Evolutionary conservation across 495 filamentous ascomycete genomes (phyloP).

Genomic region (Hypoxylon crocopeplum): DNA sequence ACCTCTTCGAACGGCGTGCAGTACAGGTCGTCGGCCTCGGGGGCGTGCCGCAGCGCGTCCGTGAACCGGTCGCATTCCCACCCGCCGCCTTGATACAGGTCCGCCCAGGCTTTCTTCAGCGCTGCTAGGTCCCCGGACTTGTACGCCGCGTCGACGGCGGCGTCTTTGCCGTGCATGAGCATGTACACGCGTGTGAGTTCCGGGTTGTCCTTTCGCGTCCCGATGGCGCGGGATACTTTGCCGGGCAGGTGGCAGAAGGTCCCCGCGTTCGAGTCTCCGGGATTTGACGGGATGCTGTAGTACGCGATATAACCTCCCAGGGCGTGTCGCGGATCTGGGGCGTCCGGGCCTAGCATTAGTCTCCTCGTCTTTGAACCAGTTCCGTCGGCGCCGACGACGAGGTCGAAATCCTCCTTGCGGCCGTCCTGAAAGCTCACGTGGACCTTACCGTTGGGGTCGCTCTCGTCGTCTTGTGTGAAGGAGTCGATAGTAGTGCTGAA

Average conservation of each 20-base stretch:
- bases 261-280: constrained; percentile 2
- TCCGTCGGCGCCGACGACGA: constrained; percentile 60
- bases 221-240: not conserved
- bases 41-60: constrained; percentile 8
- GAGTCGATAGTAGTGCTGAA: constrained; percentile 16
- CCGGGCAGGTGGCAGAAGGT: too few relatives aligned
- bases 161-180: constrained; percentile 9
- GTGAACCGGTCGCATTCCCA: constrained; percentile 28
- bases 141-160: not conserved
- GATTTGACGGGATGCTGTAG: constrained; percentile 22
- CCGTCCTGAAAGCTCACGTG: constrained; percentile 45
- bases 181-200: too few relatives aligned
- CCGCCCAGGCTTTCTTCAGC: constrained; percentile 27
- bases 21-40: not conserved
- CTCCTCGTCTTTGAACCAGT: constrained; percentile 48
- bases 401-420: constrained; percentile 43
- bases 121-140: constrained; percentile 6
- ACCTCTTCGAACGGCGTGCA: constrained; percentile 42
- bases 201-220: not conserved
- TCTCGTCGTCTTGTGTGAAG: constrained; percentile 15
- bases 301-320: constrained; percentile 22
- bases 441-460: not conserved
- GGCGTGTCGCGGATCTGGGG: constrained; percentile 23
- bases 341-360: constrained; percentile 39
- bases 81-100: constrained; percentile 10